Evolutionary conservation across 805 yeast species (phyloP).

Genomic region (Tetrapisispora iriomotensis): DNA sequence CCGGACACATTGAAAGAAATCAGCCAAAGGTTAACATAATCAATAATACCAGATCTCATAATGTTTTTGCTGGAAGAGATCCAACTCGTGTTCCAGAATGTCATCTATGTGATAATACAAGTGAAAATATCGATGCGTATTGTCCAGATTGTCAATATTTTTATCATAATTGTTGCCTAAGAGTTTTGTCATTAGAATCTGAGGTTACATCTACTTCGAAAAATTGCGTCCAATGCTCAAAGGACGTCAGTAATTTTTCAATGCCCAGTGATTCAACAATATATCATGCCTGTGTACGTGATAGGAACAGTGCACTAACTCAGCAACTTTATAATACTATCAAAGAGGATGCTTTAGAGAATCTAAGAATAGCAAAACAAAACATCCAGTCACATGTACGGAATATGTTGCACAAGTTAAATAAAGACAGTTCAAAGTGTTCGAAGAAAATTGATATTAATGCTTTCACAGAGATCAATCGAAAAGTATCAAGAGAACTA

Average conservation of each 20-base stretch:
- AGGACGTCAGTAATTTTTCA: background rate
- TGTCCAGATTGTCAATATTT: slow-evolving; percentile 12
- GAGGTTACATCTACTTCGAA: slow-evolving; percentile 14
- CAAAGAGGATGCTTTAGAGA: slow-evolving; percentile 1
- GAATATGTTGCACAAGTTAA: slow-evolving; percentile 40
- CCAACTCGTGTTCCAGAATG: background rate
- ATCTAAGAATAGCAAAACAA: slow-evolving; percentile 37
- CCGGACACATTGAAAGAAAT: no score
- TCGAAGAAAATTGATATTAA: slow-evolving; percentile 26
- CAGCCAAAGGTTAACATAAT: no score
- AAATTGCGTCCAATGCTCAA: slow-evolving; percentile 15
- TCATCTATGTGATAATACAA: slow-evolving; percentile 16
- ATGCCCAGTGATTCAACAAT: slow-evolving; percentile 3
- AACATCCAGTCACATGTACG: slow-evolving; percentile 51
- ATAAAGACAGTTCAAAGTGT: slow-evolving; percentile 19
- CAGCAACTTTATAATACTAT: slow-evolving; percentile 3
- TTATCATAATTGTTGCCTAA: slow-evolving; percentile 21
- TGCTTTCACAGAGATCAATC: slow-evolving; percentile 52
- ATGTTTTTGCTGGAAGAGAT: no score
- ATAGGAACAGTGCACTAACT: slow-evolving; percentile 1
- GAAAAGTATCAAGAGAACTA: slow-evolving; percentile 48
- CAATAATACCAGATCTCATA: no score
- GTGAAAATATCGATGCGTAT: slow-evolving; percentile 5
- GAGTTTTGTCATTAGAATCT: slow-evolving; percentile 15
- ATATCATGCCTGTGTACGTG: slow-evolving; percentile 7